These are phyloP conservation scores for Umbelopsis vinacea DNA, from an alignment of 192 early-diverging fungal genomes.

Conservation along the genomic window DNA sequence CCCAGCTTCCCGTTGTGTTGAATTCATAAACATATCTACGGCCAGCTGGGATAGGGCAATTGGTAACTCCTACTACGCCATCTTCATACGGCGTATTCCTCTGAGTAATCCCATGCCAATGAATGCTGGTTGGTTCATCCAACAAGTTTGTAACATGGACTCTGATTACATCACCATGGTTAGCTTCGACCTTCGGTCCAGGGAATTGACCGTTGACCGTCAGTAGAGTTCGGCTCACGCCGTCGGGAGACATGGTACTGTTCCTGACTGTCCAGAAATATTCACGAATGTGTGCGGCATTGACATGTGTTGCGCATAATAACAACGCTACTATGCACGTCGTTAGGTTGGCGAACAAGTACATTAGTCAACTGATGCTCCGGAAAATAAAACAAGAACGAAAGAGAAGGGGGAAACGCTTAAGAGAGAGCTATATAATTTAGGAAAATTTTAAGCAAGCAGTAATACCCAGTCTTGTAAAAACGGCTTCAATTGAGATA, in stretches of 20 bases:
- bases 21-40: constrained; percentile 53
- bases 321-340: neutral
- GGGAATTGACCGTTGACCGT: constrained; percentile 53
- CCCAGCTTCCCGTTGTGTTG: constrained; percentile 2
- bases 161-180: constrained; percentile 51
- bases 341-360: too few relatives aligned
- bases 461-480: neutral
- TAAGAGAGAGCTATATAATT: neutral
- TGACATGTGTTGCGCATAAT: neutral
- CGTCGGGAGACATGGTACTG: neutral
- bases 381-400: neutral
- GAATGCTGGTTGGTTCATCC: constrained; percentile 48
- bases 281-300: neutral
- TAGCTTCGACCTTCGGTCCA: constrained; percentile 55
- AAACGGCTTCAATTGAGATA: neutral
- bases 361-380: neutral
- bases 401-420: neutral
- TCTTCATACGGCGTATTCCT: constrained; percentile 43
- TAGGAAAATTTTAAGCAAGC: neutral
- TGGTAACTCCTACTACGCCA: constrained; percentile 64
- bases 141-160: constrained; percentile 51
- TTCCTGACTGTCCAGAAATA: constrained; percentile 16
- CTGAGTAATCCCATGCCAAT: constrained; percentile 58
- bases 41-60: constrained; percentile 54
- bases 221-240: constrained; percentile 4